Conservation (phyloP, 75 land plant species). For the Cryptomeria japonica region DNA sequence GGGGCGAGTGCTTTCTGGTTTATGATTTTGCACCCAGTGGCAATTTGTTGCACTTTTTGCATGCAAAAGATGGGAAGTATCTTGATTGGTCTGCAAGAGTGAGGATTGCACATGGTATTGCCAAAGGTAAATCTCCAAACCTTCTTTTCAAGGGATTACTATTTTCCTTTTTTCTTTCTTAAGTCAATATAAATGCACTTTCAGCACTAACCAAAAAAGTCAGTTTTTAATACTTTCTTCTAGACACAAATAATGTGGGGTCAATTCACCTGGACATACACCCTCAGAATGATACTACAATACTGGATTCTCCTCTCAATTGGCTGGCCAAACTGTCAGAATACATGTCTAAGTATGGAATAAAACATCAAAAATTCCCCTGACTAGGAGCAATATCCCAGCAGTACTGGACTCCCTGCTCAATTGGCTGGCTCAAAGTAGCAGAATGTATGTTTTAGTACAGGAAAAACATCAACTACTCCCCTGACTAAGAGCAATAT, state of each 20-base stretch:
- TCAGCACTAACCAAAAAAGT: background rate
- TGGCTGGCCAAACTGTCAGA: background rate
- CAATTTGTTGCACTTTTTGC: conserved; percentile 51
- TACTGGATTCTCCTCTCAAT: background rate
- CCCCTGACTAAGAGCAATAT: background rate
- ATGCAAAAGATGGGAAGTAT: conserved; percentile 38
- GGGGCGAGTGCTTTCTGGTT: conserved; percentile 82
- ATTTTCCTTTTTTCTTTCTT: background rate
- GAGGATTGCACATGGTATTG: conserved; percentile 68
- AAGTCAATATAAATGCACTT: background rate
- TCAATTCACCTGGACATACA: background rate
- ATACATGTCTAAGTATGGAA: background rate
- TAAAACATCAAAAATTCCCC: background rate
- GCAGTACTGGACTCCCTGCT: background rate
- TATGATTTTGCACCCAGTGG: conserved; percentile 78
- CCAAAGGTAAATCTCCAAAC: conserved; percentile 50
- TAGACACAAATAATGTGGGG: background rate
- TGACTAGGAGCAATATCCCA: background rate
- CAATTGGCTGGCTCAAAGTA: background rate
- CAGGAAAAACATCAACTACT: background rate
- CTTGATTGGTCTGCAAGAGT: conserved; percentile 79
- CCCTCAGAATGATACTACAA: background rate
- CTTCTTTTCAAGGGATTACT: background rate
- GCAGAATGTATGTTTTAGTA: background rate
- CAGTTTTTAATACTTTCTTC: background rate